Percentiles rank a stretch among this genome's conserved stretches.
phyloP scores from a whole-genome alignment of 179 eudicot genomes.

The Nepenthes alata region DNA sequence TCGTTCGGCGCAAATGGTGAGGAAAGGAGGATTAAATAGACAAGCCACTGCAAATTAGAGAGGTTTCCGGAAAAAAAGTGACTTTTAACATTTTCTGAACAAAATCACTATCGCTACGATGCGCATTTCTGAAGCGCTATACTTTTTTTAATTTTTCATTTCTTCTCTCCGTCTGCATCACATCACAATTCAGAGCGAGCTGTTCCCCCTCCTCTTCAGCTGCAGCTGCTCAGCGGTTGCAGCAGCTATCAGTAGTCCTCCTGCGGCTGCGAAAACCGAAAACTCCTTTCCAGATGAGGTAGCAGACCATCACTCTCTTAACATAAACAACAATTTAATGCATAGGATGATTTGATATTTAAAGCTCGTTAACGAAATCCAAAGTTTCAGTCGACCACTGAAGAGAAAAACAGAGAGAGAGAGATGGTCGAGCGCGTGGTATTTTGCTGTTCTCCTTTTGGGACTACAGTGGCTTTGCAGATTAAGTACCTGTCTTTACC shows the following conservation, averaged over 20 bases:
- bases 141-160: neutral
- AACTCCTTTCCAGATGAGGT: neutral
- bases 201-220: conserved; percentile 1
- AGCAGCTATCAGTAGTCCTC: neutral
- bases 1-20: neutral
- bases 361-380: neutral
- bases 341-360: neutral
- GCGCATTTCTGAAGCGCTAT: neutral
- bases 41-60: neutral
- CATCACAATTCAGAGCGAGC: neutral
- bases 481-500: conserved; percentile 40
- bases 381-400: neutral
- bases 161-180: neutral
- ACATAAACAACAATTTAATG: too few relatives aligned
- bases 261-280: neutral
- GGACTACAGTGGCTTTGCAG: conserved; percentile 36
- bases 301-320: too few relatives aligned
- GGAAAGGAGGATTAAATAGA: neutral
- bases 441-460: conserved; percentile 15
- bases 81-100: neutral
- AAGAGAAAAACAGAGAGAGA: neutral
- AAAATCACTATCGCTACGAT: neutral
- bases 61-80: neutral
- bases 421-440: conserved; percentile 6
- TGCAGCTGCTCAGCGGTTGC: neutral